Percentiles rank a stretch among this genome's conserved stretches.
Conservation (phyloP, 2,329 filamentous ascomycete species). For the Dryadomyces quercivorus region DNA sequence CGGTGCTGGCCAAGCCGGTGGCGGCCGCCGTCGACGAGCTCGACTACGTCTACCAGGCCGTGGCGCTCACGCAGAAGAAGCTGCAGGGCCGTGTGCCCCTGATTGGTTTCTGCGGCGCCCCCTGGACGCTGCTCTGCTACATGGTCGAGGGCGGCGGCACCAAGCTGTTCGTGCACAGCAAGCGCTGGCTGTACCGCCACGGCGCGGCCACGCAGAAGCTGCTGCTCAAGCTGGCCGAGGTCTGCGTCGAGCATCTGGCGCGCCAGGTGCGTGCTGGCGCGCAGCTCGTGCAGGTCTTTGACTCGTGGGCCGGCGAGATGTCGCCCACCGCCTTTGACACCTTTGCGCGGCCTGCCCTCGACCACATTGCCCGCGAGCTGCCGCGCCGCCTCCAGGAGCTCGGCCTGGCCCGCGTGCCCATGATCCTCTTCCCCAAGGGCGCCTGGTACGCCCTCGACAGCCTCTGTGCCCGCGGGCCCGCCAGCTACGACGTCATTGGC, state of each 20-base stretch:
- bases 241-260: slow-evolving; percentile 90
- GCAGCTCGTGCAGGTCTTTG: slow-evolving; percentile 91
- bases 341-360: slow-evolving; percentile 78
- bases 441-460: slow-evolving; percentile 84
- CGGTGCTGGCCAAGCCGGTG: slow-evolving; percentile 67
- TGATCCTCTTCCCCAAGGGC: slow-evolving; percentile 97
- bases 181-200: slow-evolving; percentile 95
- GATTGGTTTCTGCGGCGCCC: slow-evolving; percentile 93
- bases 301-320: slow-evolving; percentile 94
- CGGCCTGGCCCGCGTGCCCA: slow-evolving; percentile 70
- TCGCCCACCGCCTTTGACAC: slow-evolving; percentile 71
- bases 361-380: slow-evolving; percentile 70
- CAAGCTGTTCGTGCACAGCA: slow-evolving; percentile 86
- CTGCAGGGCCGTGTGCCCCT: slow-evolving; percentile 78
- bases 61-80: slow-evolving; percentile 82
- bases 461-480: slow-evolving; percentile 54
- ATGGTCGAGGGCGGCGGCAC: slow-evolving; percentile 98
- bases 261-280: slow-evolving; percentile 87
- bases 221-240: slow-evolving; percentile 80
- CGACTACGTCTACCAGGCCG: slow-evolving; percentile 91
- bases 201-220: slow-evolving; percentile 67
- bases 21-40: slow-evolving; percentile 68
- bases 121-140: slow-evolving; percentile 95
- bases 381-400: slow-evolving; percentile 63
- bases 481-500: slow-evolving; percentile 87